Evolutionary conservation across 805 yeast genomes (phyloP), one percentile per base, ranked within the genome.

Genomic region (Blastobotrys peoriensis): DNA sequence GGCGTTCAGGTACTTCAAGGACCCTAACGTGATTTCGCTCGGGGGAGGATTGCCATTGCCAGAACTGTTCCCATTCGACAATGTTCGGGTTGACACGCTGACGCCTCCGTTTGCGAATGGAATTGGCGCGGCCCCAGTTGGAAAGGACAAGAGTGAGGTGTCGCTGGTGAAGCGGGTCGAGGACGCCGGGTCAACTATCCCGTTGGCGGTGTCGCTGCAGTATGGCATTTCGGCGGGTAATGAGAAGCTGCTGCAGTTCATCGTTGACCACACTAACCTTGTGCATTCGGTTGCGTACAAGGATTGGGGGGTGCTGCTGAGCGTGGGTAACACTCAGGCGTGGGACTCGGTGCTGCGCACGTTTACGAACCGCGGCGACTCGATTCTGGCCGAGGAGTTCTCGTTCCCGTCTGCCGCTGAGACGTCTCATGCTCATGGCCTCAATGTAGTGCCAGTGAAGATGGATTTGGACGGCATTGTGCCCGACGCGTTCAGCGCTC

Each of bases 31-130:
- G 60, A 80, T 87, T 45, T 89, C 88, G 61, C 75, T 91, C 45
- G 98, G 97, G 44, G 98, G 98, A 57, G 98, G 98, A 5, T 75
- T 91, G 56, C 98, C 98, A 10, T 69, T 86, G 62, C 70, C 96
- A 20, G 91, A 84, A 51, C 84, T 86, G 66, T 91, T 91, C 75
- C 98, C 98, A 36, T 86, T 91, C 75, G 86, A 88, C 57, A 76
- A 79, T 53, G 63, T 91, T 46, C 62, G 73, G 18, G 82, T 83
- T 10, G 78, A 77, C 45, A 71, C 87, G 4, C 59, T 61, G 38
- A 60, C 56, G n/a, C 95, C 96, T 45, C 94, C 95, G 1, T 91
- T 88, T 62, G 58, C 70, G 10, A 71, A 78, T 22, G 96, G 96
- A 44, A 83, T 86, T 50, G 53, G 53, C 30, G 53, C 59, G 36